These are phyloP conservation scores for Coniochaeta pulveracea DNA, from an alignment of 2,329 filamentous ascomycete species.

Conservation along the genomic window DNA sequence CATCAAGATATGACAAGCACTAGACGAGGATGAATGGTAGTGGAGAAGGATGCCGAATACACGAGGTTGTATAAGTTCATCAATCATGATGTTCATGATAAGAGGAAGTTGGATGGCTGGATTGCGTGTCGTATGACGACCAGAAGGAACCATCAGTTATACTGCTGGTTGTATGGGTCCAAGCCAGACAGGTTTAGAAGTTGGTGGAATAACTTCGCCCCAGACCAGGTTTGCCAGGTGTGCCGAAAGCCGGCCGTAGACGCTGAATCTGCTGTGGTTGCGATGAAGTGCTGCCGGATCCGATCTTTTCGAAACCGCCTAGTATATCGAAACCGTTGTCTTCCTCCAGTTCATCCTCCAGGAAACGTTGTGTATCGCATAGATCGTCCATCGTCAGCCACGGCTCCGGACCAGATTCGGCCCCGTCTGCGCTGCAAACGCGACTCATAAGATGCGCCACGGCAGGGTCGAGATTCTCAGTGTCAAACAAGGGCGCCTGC, in stretches of 20 bases:
- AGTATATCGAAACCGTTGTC: constrained; percentile 60
- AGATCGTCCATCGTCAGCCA: constrained; percentile 36
- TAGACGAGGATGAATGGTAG: no score
- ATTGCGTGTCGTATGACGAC: no score
- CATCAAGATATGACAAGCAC: no score
- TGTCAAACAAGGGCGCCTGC: no score
- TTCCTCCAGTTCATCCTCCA: constrained; percentile 45
- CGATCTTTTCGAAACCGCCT: constrained; percentile 67
- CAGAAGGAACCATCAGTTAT: no score
- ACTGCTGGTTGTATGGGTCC: constrained; percentile 2
- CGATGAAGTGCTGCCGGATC: constrained; percentile 25
- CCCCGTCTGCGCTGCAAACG: constrained; percentile 21
- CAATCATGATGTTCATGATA: constrained; percentile 3
- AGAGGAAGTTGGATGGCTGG: no score
- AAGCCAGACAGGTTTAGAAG: constrained; percentile 9
- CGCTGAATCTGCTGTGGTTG: constrained; percentile 13
- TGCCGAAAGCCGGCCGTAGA: no score
- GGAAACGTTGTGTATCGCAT: constrained; percentile 24
- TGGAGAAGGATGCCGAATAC: background rate
- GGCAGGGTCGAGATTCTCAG: no score
- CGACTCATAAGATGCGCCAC: no score
- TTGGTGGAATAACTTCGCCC: constrained; percentile 23
- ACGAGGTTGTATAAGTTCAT: constrained; percentile 1
- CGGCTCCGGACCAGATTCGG: constrained; percentile 26
- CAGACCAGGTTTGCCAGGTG: constrained; percentile 24